These are phyloP conservation scores for Calamus simplicifolius DNA, from an alignment of 176 grass and related monocot species.

Conservation along the genomic window DNA sequence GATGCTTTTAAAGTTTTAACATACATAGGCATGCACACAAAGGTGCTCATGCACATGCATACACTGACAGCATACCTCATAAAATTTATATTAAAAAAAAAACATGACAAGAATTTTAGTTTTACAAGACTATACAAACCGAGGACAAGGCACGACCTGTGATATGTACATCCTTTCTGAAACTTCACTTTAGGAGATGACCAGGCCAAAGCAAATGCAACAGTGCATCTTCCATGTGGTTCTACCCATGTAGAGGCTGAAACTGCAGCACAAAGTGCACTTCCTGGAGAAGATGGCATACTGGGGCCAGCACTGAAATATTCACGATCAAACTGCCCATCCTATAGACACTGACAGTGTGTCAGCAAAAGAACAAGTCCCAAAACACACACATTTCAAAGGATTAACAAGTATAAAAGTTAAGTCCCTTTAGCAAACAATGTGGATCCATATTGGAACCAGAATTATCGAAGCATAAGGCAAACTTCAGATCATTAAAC, in stretches of 20 bases:
- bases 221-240: conserved; percentile 77
- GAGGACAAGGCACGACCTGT: conserved; percentile 34
- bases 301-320: conserved; percentile 63
- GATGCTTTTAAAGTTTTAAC: too few relatives aligned
- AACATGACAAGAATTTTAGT: too few relatives aligned
- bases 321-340: conserved; percentile 69
- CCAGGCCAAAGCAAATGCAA: conserved; percentile 80
- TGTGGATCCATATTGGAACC: too few relatives aligned
- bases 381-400: too few relatives aligned
- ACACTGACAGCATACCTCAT: too few relatives aligned
- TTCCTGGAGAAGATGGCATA: conserved; percentile 56
- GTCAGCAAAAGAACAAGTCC: background rate
- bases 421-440: too few relatives aligned
- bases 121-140: background rate
- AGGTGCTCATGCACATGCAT: too few relatives aligned
- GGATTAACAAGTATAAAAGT: too few relatives aligned
- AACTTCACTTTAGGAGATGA: conserved; percentile 84
- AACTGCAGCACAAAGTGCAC: conserved; percentile 86
- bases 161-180: conserved; percentile 72
- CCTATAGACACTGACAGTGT: conserved; percentile 28
- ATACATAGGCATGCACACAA: too few relatives aligned
- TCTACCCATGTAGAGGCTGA: conserved; percentile 95
- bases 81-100: too few relatives aligned
- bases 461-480: too few relatives aligned
- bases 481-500: too few relatives aligned